A percentile compares a stretch with the other conserved stretches of the same genome.
Conservation (phyloP, 2,329 filamentous ascomycete genomes). For the Fusarium praegraminearum region DNA sequence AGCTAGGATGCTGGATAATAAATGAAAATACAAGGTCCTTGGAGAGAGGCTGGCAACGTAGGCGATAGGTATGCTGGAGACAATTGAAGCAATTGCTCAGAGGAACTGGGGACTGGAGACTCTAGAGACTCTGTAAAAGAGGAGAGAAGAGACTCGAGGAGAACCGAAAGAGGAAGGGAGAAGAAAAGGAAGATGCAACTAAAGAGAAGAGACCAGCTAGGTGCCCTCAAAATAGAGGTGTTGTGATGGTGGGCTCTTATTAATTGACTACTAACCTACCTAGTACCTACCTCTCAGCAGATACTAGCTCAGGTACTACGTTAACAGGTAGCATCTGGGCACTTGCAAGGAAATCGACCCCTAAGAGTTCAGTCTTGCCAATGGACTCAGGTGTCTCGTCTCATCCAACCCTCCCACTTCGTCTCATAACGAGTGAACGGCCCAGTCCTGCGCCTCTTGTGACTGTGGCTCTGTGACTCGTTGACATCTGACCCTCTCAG, state of each 20-base stretch:
- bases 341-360: not conserved
- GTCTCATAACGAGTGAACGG: slow-evolving; percentile 33
- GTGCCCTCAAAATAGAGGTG: slow-evolving; percentile 28
- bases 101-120: slow-evolving; percentile 20
- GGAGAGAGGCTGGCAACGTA: not conserved
- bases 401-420: slow-evolving; percentile 28
- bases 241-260: slow-evolving; percentile 26
- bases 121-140: slow-evolving; percentile 29
- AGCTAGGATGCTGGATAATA: not conserved
- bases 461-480: slow-evolving; percentile 43
- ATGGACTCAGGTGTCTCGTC: slow-evolving; percentile 29
- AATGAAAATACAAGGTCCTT: slow-evolving; percentile 17
- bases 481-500: slow-evolving; percentile 40
- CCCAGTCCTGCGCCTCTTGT: slow-evolving; percentile 36
- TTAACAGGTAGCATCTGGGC: not conserved
- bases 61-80: slow-evolving; percentile 3
- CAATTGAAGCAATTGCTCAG: slow-evolving; percentile 38
- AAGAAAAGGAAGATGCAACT: slow-evolving; percentile 24
- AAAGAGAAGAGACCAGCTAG: slow-evolving; percentile 28
- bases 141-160: slow-evolving; percentile 17
- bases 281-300: not conserved
- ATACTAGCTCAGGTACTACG: slow-evolving; percentile 7
- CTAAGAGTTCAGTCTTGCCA: not conserved
- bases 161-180: slow-evolving; percentile 23
- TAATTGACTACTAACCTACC: not conserved